Base-by-base conservation (phyloP, 1,284 basidiomycete genomes). In the Apiotrichum akiyoshidainum region DNA sequence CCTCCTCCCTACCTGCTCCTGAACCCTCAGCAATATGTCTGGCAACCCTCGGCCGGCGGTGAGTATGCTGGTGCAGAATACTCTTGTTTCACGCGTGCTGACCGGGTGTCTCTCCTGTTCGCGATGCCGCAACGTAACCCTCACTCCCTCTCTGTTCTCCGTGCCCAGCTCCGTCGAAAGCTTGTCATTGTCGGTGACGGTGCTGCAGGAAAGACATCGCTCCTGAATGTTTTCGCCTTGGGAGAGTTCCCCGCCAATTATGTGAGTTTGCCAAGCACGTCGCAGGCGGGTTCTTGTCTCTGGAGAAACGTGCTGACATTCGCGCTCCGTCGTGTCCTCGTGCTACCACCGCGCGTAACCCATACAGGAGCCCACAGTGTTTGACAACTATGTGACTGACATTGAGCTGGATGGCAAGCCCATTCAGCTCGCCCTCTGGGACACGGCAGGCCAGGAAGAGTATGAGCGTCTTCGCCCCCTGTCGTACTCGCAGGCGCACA, bases 301-400 rank as follows among this genome's bases (percentile, higher is more conserved):
- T 17, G 5, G 40, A 33, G 26, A 37, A 37, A 41, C 17, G 22
- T 37, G 50, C 51, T 52, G 41, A 44, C 41, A 33, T 14, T 42
- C 14, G 11, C 37, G 19, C 12, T 45, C 26, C 4, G 7, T 46
- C 7, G 21, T 34, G 10, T 11, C 10, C 51, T 26, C 31, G 17
- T 33, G 22, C 37, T 26, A 13, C 26, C 12, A 31, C 51, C 22
- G 33, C 41, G 22, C 40, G n/a, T 14, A 34, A 31, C 17, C 8
- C 42, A 31, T n/a, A 14, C 35, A 50, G 48, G 48, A 50, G 48
- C 60, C 80, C 87, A 90, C 92, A 57, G 92, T 96, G 56, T 96
- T 96, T 72, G 93, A 96, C 80, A 99, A 98, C 77, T 99, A 97
- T 78, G 94, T 98, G 61, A 94, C 95, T 48, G 95, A 98, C 81